phyloP scores from a whole-genome alignment of 306 rosid species.

The Pyrus pyrifolia region DNA sequence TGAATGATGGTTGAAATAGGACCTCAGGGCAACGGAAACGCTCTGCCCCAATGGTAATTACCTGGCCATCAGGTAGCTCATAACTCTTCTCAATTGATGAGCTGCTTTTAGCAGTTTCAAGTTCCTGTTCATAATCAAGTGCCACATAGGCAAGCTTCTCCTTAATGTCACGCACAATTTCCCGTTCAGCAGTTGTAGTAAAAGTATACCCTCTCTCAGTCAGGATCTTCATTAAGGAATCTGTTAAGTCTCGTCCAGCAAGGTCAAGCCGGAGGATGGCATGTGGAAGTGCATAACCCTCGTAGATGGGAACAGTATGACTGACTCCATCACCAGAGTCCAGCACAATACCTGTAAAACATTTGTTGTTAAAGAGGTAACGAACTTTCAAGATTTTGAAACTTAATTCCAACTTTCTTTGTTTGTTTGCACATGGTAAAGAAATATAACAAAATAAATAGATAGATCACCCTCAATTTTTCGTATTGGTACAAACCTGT shows the following conservation, averaged over 20 bases:
- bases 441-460: not conserved
- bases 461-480: not conserved
- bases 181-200: conserved; percentile 42
- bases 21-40: conserved; percentile 41
- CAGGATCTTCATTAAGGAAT: conserved; percentile 36
- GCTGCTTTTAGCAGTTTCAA: conserved; percentile 31
- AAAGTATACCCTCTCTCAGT: conserved; percentile 39
- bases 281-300: conserved; percentile 35
- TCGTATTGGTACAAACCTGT: conserved; percentile 15
- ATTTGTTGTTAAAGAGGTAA: not conserved
- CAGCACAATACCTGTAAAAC: conserved; percentile 28
- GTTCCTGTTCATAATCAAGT: conserved; percentile 38
- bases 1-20: conserved; percentile 35
- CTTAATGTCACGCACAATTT: conserved; percentile 40
- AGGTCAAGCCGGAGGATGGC: conserved; percentile 40
- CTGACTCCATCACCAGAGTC: conserved; percentile 45
- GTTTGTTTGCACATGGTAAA: not conserved
- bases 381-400: not conserved
- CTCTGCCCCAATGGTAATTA: conserved; percentile 38
- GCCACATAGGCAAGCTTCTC: conserved; percentile 44
- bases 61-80: conserved; percentile 37
- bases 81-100: conserved; percentile 37
- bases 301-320: conserved; percentile 37
- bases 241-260: conserved; percentile 40
- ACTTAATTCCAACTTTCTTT: not conserved